Evolutionary conservation across 2,329 filamentous ascomycete species (phyloP).

Genomic region (Fusarium fujikuroi): DNA sequence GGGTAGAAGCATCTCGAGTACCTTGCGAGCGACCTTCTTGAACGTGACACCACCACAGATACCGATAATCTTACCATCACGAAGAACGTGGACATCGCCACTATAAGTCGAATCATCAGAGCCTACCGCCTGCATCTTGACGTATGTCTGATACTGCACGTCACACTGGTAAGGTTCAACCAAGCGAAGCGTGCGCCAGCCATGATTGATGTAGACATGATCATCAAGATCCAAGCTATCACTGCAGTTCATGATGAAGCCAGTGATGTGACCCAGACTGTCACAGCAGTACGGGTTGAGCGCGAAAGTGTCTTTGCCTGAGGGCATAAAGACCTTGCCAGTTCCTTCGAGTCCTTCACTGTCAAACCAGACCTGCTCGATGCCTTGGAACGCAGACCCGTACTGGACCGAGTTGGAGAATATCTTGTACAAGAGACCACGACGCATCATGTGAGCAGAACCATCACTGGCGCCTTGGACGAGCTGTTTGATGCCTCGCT

Average conservation of each 20-base stretch:
- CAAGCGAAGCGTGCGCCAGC: slow-evolving; percentile 65
- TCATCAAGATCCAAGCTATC: slow-evolving; percentile 60
- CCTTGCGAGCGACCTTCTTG: neutral
- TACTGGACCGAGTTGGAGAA: slow-evolving; percentile 67
- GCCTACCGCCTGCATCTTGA: slow-evolving; percentile 66
- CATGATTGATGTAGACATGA: slow-evolving; percentile 69
- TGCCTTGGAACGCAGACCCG: slow-evolving; percentile 63
- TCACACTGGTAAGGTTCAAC: slow-evolving; percentile 37
- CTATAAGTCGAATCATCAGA: neutral
- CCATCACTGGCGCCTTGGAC: neutral
- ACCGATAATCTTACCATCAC: neutral
- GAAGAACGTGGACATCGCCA: neutral
- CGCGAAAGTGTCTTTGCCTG: slow-evolving; percentile 59
- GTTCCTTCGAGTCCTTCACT: slow-evolving; percentile 39
- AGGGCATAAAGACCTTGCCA: slow-evolving; percentile 62
- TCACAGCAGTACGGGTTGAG: slow-evolving; percentile 70
- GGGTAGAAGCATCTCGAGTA: neutral
- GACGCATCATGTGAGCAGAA: slow-evolving; percentile 17
- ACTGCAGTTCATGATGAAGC: slow-evolving; percentile 70
- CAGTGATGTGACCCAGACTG: slow-evolving; percentile 67
- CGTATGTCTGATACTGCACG: slow-evolving; percentile 66
- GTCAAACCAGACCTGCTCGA: slow-evolving; percentile 66
- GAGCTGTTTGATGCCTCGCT: neutral
- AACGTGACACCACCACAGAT: neutral
- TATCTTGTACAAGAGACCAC: slow-evolving; percentile 69